Evolutionary conservation across 257 asterid genomes (phyloP).

Genomic region (Lantana camara): DNA sequence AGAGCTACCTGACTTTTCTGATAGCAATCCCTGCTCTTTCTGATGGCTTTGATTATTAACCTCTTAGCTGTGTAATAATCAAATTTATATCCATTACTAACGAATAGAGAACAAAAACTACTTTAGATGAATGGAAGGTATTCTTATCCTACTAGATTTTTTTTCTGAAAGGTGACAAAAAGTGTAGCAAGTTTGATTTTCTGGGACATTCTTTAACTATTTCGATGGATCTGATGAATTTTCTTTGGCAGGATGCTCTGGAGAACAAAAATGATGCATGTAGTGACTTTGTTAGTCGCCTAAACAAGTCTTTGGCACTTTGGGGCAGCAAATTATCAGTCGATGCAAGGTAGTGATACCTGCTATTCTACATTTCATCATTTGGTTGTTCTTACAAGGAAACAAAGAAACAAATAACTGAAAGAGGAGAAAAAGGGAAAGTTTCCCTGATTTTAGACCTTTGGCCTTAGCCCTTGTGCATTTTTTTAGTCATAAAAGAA

Average conservation of each 20-base stretch:
- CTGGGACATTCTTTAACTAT: constrained; percentile 1
- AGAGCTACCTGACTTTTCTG: constrained; percentile 18
- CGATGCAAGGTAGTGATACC: constrained; percentile 70
- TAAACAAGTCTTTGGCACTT: constrained; percentile 79
- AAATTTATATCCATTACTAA: constrained; percentile 9
- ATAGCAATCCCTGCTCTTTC: constrained; percentile 14
- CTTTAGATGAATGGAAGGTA: background rate
- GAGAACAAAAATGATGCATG: constrained; percentile 69
- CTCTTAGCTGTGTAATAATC: constrained; percentile 6
- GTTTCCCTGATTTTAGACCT: no score
- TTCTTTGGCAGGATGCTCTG: constrained; percentile 64
- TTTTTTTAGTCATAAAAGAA: no score
- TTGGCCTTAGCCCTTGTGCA: no score
- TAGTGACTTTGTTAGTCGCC: constrained; percentile 58
- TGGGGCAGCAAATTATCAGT: constrained; percentile 70
- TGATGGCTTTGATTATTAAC: background rate
- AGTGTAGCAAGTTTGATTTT: constrained; percentile 15
- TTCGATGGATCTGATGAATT: constrained; percentile 21
- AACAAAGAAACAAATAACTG: no score
- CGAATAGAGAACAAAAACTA: background rate
- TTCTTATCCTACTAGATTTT: constrained; percentile 10
- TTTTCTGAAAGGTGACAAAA: constrained; percentile 7
- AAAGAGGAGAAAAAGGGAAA: no score
- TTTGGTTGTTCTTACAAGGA: no score
- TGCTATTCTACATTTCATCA: background rate